Base-by-base conservation (phyloP, 805 yeast genomes). In the Metschnikowia cubensis region DNA sequence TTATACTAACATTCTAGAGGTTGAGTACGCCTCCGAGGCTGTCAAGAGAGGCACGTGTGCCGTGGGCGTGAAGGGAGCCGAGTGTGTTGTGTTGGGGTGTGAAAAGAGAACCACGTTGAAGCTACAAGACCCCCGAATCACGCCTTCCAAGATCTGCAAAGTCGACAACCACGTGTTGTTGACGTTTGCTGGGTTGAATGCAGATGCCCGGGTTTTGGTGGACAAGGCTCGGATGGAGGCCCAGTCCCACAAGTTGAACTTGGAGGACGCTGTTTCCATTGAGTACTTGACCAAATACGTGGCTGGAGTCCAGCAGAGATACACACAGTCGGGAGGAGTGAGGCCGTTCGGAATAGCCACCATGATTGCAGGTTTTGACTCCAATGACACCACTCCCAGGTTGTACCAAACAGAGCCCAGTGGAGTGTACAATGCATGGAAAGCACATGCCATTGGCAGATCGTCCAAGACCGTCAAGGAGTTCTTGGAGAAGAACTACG, bases 41-140 rank as follows among this genome's bases (percentile, higher is more conserved):
- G 99, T 94, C 41, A 94, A 92, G 66, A 82, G 98, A 71, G 99
- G 99, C 52, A 94, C 99, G 2, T 89, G 97, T 67, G 97, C 98
- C 1, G 96, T 94, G 42, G 99, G 97, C 37, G 92, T 94, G 52
- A 92, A 91, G 67, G 98, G 98, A 48, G 78, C 80, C 55, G 85
- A 84, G 53, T 82, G 85, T 51, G 98, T 94, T 10, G 97, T 94
- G 10, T 78, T 94, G 42, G 99, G 97, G 20, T 92, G 98, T 73
- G 99, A 94, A 69, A 87, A 92, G 75, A 84, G 98, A 73, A 88
- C 96, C 42, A 91, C 98, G 1, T 75, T 94, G 64, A 94, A 94
- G 68, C 77, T 94, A 58, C 99, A 94, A 73, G 98, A 94, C 70
- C 92, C 97, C 43, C 81, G 98, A 66, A 92, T 89, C 57, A 91